Evolutionary conservation across 2,329 filamentous ascomycete species (phyloP).

Genomic region (Fusarium sp.): DNA sequence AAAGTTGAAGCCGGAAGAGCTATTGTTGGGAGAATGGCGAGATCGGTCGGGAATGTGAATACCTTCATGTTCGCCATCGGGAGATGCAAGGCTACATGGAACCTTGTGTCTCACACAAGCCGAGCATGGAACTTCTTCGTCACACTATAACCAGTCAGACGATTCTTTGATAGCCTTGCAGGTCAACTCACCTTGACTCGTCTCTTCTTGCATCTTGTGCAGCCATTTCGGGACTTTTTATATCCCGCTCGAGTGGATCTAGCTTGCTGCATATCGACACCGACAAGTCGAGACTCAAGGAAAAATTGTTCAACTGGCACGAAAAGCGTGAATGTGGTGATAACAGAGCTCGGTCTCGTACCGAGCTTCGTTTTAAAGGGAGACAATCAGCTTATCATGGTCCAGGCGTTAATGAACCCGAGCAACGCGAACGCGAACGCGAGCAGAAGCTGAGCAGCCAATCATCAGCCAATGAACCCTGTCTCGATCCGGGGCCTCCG

Average conservation of each 20-base stretch:
- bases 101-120: conserved; percentile 30
- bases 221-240: conserved; percentile 36
- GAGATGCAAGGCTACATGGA: conserved; percentile 18
- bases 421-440: conserved; percentile 3
- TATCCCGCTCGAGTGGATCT: conserved; percentile 28
- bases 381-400: not conserved
- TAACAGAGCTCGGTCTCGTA: not conserved
- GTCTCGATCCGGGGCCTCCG: not conserved
- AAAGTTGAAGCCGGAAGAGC: not conserved
- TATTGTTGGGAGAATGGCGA: conserved; percentile 5
- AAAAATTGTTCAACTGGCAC: not conserved
- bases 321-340: not conserved
- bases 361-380: not conserved
- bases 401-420: not conserved
- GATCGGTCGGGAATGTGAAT: conserved; percentile 1
- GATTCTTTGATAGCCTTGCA: not conserved
- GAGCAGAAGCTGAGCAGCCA: not conserved
- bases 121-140: conserved; percentile 25
- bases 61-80: not conserved
- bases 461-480: not conserved
- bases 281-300: not conserved
- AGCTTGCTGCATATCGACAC: not conserved
- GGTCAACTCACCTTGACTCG: conserved; percentile 21
- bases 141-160: conserved; percentile 10
- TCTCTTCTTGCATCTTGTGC: conserved; percentile 26